phyloP scores from a whole-genome alignment of 2,329 filamentous ascomycete species.

The Orbilia javanica region DNA sequence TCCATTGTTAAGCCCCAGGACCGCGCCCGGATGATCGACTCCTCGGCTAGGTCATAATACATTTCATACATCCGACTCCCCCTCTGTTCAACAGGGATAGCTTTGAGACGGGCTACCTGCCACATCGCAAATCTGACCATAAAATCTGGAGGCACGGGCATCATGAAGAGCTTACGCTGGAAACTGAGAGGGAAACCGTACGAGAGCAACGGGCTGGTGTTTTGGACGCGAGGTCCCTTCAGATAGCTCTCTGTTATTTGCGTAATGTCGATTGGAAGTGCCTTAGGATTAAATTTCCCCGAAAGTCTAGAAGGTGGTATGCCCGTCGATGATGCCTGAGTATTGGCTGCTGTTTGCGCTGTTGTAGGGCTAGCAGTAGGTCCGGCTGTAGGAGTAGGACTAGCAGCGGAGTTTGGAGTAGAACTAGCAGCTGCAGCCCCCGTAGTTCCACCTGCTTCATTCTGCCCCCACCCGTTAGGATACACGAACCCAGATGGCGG shows the following conservation, averaged over 20 bases:
- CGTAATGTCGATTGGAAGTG: not conserved
- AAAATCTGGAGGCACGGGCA: not conserved
- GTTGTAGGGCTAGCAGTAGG: not conserved
- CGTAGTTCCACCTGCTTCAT: not conserved
- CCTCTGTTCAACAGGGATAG: not conserved
- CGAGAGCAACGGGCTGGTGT: not conserved
- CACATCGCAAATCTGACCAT: not conserved
- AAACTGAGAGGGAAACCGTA: not conserved
- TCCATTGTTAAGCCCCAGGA: not conserved
- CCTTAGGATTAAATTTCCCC: not conserved
- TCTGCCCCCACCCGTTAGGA: constrained; percentile 10
- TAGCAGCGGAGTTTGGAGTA: not conserved
- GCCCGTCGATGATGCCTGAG: not conserved
- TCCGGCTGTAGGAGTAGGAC: not conserved
- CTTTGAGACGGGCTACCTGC: not conserved
- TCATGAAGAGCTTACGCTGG: not conserved
- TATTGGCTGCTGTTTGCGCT: not conserved
- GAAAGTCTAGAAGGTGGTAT: not conserved
- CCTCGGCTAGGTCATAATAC: not conserved
- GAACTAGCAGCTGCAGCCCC: not conserved
- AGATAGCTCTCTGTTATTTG: not conserved
- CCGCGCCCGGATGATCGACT: not conserved
- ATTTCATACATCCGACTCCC: not conserved
- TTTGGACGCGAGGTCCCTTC: not conserved
- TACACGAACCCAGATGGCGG: not conserved